phyloP scores from a whole-genome alignment of 1,139 yeast species.

The Scheffersomyces lignicola region DNA sequence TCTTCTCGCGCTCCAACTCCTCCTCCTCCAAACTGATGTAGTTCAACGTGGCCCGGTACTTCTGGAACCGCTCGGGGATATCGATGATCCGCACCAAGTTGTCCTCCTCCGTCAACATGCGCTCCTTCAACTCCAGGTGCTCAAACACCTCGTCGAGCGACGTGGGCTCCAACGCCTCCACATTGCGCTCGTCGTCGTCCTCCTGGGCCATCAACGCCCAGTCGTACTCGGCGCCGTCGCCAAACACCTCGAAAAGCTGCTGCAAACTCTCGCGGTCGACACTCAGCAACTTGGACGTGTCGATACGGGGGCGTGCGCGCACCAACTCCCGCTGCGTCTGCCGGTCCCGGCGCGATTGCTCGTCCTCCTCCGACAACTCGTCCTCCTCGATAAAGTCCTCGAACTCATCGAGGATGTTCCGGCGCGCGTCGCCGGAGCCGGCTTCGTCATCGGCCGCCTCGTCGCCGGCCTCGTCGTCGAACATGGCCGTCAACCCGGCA shows the following conservation, averaged over 20 bases:
- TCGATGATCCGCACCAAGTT: conserved; percentile 84
- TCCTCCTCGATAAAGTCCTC: conserved; percentile 98
- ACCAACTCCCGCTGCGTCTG: conserved; percentile 39
- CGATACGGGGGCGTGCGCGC: conserved; percentile 43
- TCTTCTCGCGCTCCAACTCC: conserved; percentile 71
- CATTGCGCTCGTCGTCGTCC: conserved; percentile 59
- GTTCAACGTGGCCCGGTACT: conserved; percentile 61
- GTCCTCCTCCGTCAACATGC: conserved; percentile 91
- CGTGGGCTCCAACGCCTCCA: conserved; percentile 55
- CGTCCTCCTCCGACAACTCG: conserved; percentile 91
- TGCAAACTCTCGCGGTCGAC: conserved; percentile 91
- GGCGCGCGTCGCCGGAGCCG: conserved; percentile 37
- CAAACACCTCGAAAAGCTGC: conserved; percentile 92
- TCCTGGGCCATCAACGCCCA: conserved; percentile 97
- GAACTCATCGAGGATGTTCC: conserved; percentile 69
- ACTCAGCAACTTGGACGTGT: conserved; percentile 65
- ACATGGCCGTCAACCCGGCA: conserved; percentile 68
- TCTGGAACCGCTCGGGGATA: conserved; percentile 90
- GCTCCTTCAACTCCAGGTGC: conserved; percentile 86
- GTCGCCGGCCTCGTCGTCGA: conserved; percentile 70
- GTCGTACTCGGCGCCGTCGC: conserved; percentile 95
- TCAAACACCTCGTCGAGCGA: conserved; percentile 89
- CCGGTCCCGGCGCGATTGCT: conserved; percentile 31
- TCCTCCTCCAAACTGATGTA: conserved; percentile 66
- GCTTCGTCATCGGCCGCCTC: conserved; percentile 19